Percentiles rank a stretch among this genome's conserved stretches.
phyloP scores from a whole-genome alignment of 108 stramenopile species.

The Fistulifera solaris region DNA sequence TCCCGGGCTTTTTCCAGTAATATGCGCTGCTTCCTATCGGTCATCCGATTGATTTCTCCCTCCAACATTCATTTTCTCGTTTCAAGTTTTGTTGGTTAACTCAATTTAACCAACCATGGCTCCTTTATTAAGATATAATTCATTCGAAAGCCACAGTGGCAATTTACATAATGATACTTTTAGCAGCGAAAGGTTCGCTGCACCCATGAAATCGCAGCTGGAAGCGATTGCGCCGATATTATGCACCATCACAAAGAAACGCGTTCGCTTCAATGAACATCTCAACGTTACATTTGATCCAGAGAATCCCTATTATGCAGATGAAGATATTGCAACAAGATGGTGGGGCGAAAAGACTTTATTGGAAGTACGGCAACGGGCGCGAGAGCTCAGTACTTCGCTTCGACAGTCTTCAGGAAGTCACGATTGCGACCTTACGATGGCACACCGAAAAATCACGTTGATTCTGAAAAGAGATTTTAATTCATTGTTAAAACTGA shows the following conservation, averaged over 20 bases:
- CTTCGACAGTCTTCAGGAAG: neutral
- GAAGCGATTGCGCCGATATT: neutral
- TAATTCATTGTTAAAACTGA: neutral
- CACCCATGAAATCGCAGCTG: neutral
- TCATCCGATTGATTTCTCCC: no score
- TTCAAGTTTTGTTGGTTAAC: no score
- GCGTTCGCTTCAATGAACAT: neutral
- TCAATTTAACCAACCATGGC: neutral
- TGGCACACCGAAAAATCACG: slow-evolving; percentile 2
- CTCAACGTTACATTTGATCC: neutral
- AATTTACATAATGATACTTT: neutral
- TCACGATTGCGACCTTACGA: neutral
- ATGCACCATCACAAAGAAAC: neutral
- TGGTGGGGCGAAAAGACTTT: neutral
- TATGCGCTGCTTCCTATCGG: no score
- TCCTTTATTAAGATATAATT: neutral
- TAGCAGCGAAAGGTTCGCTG: neutral
- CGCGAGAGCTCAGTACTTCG: neutral
- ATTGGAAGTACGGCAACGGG: neutral
- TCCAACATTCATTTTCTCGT: no score
- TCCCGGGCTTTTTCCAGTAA: no score
- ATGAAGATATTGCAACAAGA: neutral
- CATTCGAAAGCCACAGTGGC: neutral
- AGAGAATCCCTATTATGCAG: neutral
- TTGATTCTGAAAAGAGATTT: slow-evolving; percentile 1